Conservation (phyloP, 2,329 filamentous ascomycete species). For the Aureobasidium sp. region DNA sequence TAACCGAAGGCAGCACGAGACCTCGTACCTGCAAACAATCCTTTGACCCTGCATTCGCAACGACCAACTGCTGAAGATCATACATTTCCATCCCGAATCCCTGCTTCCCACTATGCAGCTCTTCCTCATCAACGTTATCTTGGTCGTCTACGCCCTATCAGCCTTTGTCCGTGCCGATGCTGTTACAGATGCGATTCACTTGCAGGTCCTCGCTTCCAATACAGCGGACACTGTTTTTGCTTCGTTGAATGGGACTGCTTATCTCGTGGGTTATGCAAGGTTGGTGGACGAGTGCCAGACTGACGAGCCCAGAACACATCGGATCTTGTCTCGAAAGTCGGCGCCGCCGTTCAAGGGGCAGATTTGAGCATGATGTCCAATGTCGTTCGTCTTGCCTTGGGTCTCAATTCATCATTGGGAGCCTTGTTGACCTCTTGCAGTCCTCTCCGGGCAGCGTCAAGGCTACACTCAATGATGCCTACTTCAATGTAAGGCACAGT, state of each 20-base stretch:
- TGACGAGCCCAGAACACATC: constrained; percentile 10
- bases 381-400: neutral
- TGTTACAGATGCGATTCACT: neutral
- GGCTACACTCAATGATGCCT: constrained; percentile 3
- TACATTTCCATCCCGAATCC: neutral
- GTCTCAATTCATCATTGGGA: neutral
- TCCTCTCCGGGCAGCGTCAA: neutral
- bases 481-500: constrained; percentile 15
- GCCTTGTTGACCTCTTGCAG: neutral
- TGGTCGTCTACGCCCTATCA: neutral
- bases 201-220: neutral
- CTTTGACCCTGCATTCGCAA: neutral
- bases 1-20: constrained; percentile 1
- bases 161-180: constrained; percentile 4
- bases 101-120: constrained; percentile 4
- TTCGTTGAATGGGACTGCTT: constrained; percentile 12
- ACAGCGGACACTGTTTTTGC: neutral
- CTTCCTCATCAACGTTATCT: neutral
- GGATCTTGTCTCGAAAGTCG: neutral
- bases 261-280: constrained; percentile 1
- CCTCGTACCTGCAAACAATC: constrained; percentile 2
- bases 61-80: neutral
- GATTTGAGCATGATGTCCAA: neutral
- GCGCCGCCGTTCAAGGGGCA: neutral
- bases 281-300: neutral